Conservation (phyloP, 2,329 filamentous ascomycete genomes). For the Epichloe gansuensis region DNA sequence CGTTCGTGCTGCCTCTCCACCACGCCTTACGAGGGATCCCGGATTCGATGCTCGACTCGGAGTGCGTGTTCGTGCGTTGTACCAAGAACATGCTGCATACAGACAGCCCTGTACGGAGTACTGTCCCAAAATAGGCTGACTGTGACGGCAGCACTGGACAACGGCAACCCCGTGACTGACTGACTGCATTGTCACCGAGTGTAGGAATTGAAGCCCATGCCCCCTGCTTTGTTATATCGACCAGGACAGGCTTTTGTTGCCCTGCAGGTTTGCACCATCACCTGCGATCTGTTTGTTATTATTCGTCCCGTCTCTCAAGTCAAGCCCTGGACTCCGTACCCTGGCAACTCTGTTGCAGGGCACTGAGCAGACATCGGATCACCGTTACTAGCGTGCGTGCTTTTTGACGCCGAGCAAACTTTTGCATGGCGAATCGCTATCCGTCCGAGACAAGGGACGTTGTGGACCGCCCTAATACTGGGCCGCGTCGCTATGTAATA, state of each 20-base stretch:
- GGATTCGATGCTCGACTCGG: not conserved
- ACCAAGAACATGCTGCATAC: not conserved
- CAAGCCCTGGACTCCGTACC: not conserved
- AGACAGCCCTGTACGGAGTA: not conserved
- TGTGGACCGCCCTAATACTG: constrained; percentile 1
- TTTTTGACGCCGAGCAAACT: not conserved
- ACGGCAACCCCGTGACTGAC: not conserved
- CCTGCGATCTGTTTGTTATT: not conserved
- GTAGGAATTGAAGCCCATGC: not conserved
- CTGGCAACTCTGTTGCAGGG: not conserved
- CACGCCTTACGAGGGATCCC: not conserved
- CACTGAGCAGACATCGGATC: not conserved
- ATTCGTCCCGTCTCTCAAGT: not conserved
- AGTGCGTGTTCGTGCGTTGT: not conserved
- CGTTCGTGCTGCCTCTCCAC: not conserved
- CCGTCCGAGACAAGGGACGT: not conserved
- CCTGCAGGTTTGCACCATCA: not conserved
- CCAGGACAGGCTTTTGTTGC: not conserved
- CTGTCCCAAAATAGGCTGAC: not conserved
- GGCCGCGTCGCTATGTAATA: not conserved
- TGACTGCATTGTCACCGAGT: constrained; percentile 2
- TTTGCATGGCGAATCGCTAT: not conserved
- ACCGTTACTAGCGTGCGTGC: not conserved
- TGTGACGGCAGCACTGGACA: not conserved
- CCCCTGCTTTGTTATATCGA: not conserved